Evolutionary conservation across 164 flowering plant species (phyloP), one percentile per base, ranked within the genome.

Genomic region (Piper betle): DNA sequence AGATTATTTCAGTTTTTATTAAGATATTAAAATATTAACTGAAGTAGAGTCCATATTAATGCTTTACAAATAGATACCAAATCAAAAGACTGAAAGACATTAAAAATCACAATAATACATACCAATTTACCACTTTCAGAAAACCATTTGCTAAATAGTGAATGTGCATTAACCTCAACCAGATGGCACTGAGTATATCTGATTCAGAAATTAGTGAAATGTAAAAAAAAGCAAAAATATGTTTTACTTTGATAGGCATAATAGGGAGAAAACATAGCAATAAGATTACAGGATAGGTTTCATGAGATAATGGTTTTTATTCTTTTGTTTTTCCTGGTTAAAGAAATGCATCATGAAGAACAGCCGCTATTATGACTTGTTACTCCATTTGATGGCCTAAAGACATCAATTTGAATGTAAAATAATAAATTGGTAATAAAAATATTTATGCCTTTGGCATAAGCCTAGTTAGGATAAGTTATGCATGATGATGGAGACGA

Each of bases 91-190:
- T 25, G 18, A 11, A 38, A 3, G 16, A 58, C 16, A 58, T 58
- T 8, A 25, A 66, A 13, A 52, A 13, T 39, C 33, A 33, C 20
- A 37, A 60, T 15, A 53, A 3, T 53, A 70, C 92, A 3, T 80
- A 91, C 99, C 96, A 91, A 62, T 78, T 94, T 94, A 59, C 99
- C 99, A 73, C 99, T 94, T 77, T 94, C 99, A 37, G 99, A 94
- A 77, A 94, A 91, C 99, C 99, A 94, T 87, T 94, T 94, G 68
- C 99, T 94, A 75, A 91, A 91, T 69, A 94, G 78, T 60, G 99
- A 94, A 81, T 94, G 99, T 59, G 99, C 99, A 81, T 91, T 94
- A 56, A 94, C 93, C 79, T 94, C 99, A 64, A 94, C 74, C 79
- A 94, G 66, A 67, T 91, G 97, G 76, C 84, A 76, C 61, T 87